Percentiles rank a stretch among this genome's conserved stretches.
Conservation (phyloP, 495 filamentous ascomycete genomes). For the Delitschia confertaspora region DNA sequence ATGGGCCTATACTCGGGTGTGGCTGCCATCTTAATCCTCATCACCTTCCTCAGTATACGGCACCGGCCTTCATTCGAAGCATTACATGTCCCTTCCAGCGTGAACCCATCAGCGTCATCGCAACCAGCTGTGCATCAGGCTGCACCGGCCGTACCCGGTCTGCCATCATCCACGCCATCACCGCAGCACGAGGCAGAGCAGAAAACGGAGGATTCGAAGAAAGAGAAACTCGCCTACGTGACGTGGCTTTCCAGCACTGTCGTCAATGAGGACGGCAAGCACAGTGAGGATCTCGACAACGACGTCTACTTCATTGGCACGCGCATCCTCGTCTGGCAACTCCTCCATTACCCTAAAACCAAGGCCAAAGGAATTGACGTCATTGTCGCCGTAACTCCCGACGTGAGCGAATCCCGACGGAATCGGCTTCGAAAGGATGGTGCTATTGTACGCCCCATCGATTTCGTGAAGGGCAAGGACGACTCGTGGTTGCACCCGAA, state of each 20-base stretch:
- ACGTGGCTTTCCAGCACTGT: slow-evolving; percentile 26
- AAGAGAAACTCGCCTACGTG: slow-evolving; percentile 16
- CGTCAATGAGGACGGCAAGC: neutral
- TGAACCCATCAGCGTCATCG: too few species aligned
- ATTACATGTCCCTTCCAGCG: neutral
- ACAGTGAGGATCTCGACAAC: slow-evolving; percentile 13
- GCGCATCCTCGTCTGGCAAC: slow-evolving; percentile 30
- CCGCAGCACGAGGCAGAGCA: too few species aligned
- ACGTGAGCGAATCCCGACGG: slow-evolving; percentile 21
- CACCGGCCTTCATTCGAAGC: neutral
- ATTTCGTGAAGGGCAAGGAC: slow-evolving; percentile 11
- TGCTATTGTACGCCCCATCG: slow-evolving; percentile 22
- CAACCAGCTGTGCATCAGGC: too few species aligned
- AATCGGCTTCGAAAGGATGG: slow-evolving; percentile 23
- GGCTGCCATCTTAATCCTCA: neutral
- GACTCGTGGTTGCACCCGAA: slow-evolving; percentile 21
- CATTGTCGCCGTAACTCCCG: slow-evolving; percentile 28
- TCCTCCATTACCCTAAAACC: slow-evolving; percentile 29
- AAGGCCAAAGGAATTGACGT: slow-evolving; percentile 20
- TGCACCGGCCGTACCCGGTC: too few species aligned
- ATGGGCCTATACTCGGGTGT: neutral
- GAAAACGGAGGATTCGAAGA: too few species aligned
- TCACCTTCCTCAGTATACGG: neutral
- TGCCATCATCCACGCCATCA: too few species aligned
- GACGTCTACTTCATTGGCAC: slow-evolving; percentile 27